Evolutionary conservation across 257 asterid genomes (phyloP).

Genomic region (Nicotiana tabacum): DNA sequence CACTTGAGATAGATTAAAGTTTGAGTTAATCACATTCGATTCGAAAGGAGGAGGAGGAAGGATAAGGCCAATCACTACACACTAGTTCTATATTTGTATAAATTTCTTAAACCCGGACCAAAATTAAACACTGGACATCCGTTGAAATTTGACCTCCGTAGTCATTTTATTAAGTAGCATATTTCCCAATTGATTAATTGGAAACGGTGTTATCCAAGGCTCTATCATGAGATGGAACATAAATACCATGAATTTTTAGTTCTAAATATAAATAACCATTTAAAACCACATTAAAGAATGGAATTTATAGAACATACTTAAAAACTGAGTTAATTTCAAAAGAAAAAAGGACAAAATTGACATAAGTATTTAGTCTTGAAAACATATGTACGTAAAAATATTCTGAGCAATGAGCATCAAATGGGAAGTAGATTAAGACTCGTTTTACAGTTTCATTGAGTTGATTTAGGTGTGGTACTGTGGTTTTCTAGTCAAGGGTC

Average conservation of each 20-base stretch:
- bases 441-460: no score
- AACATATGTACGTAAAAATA: no score
- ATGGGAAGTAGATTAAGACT: no score
- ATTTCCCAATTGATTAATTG: neutral
- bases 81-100: no score
- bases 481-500: conserved; percentile 2
- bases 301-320: neutral
- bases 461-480: neutral
- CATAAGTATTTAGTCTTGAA: neutral
- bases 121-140: no score
- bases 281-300: neutral
- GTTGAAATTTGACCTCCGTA: neutral
- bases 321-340: neutral
- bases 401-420: no score
- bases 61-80: no score
- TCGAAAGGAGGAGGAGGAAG: no score
- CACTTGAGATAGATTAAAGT: no score
- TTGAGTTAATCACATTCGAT: no score
- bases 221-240: neutral
- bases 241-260: neutral
- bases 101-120: no score
- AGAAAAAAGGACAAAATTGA: neutral
- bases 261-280: neutral
- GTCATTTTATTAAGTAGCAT: neutral
- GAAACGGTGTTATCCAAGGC: neutral